Percentiles rank a stretch among this genome's conserved stretches.
Evolutionary conservation across 78 protist species (phyloP).

Genomic region (Dictyostelium discoideum): DNA sequence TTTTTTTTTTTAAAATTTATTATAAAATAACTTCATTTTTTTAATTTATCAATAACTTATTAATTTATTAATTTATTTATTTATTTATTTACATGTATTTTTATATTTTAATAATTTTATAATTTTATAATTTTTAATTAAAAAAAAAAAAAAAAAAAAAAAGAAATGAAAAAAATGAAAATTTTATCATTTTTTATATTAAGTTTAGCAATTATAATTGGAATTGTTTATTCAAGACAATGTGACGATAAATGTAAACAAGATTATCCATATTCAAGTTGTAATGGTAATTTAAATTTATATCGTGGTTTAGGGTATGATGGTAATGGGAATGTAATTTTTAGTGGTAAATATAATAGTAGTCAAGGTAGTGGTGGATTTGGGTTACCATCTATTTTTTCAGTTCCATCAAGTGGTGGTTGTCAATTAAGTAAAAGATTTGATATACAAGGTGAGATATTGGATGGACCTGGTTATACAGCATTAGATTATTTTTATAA

Average conservation of each 20-base stretch:
- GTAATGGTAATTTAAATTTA: neutral
- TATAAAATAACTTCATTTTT: neutral
- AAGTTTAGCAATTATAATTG: neutral
- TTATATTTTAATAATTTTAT: neutral
- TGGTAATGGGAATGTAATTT: neutral
- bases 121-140: no score
- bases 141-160: neutral
- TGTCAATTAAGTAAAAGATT: neutral
- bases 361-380: neutral
- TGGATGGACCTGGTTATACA: neutral
- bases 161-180: neutral
- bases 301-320: neutral
- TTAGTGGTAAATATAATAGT: constrained; percentile 15
- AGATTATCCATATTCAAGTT: neutral
- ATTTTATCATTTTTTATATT: neutral
- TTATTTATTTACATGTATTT: neutral
- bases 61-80: neutral
- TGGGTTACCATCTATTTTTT: neutral
- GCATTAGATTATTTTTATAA: neutral
- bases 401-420: neutral
- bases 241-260: neutral
- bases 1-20: no score
- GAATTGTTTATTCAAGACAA: neutral
- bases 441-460: neutral
- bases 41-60: neutral